These are phyloP conservation scores for Penicillium argentinense DNA, from an alignment of 495 filamentous ascomycete genomes.

Conservation along the genomic window DNA sequence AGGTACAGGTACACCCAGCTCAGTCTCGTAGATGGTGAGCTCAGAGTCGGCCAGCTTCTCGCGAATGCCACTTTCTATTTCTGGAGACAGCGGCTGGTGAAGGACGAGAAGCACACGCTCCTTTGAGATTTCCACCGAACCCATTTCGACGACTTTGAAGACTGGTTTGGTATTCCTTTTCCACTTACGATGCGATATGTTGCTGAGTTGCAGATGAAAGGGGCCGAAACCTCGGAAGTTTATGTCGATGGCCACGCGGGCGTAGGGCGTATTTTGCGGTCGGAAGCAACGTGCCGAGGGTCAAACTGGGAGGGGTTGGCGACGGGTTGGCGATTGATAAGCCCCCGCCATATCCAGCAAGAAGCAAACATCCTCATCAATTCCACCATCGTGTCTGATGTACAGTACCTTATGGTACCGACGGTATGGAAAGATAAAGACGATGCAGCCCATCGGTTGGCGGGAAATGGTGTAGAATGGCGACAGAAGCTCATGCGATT, in stretches of 20 bases:
- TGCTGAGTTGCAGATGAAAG: background rate
- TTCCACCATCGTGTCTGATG: too few species aligned
- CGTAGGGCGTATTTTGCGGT: background rate
- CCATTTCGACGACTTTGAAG: slow-evolving; percentile 43
- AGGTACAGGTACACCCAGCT: slow-evolving; percentile 11
- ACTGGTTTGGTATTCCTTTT: too few species aligned
- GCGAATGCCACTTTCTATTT: slow-evolving; percentile 42
- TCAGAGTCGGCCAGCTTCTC: slow-evolving; percentile 53
- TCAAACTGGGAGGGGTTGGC: too few species aligned
- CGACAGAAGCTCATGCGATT: background rate
- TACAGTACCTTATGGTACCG: too few species aligned
- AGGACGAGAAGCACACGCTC: slow-evolving; percentile 48
- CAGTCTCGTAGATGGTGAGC: slow-evolving; percentile 33
- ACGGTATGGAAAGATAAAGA: too few species aligned
- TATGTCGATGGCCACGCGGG: background rate
- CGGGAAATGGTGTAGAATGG: slow-evolving; percentile 3
- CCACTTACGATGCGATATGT: too few species aligned
- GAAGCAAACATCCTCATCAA: too few species aligned
- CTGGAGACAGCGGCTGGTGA: slow-evolving; percentile 32
- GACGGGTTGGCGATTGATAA: too few species aligned
- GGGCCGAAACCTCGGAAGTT: background rate
- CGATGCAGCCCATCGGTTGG: too few species aligned
- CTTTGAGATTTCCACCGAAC: slow-evolving; percentile 16
- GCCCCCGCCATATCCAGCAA: too few species aligned
- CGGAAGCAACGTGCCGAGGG: too few species aligned